phyloP scores from a whole-genome alignment of 2,329 filamentous ascomycete species.

The Fusarium tanahbumbuense region DNA sequence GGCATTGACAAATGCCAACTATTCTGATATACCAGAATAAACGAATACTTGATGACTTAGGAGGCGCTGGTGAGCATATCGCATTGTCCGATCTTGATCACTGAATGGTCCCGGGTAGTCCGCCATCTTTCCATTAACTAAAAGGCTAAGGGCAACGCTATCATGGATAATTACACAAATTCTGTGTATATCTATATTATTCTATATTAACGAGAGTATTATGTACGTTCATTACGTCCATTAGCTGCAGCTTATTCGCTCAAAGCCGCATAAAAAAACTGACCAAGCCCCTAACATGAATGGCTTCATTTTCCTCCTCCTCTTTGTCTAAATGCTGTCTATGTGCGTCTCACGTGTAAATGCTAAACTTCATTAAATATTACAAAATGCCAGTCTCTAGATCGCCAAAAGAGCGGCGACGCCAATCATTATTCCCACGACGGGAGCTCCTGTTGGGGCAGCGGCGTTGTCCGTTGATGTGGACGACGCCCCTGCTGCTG shows the following conservation, averaged over 20 bases:
- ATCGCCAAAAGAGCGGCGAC: constrained; percentile 12
- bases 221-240: background rate
- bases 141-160: background rate
- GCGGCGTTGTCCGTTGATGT: constrained; percentile 13
- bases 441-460: constrained; percentile 1
- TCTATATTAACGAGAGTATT: constrained; percentile 1
- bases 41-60: background rate
- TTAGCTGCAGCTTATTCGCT: background rate
- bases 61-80: background rate
- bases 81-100: background rate
- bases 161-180: background rate
- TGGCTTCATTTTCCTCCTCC: background rate
- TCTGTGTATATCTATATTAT: background rate
- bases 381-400: background rate
- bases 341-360: background rate
- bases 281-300: constrained; percentile 2
- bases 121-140: background rate
- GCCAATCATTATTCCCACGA: constrained; percentile 8
- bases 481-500: constrained; percentile 2
- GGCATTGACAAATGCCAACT: background rate
- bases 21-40: background rate
- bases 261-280: background rate
- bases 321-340: background rate
- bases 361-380: background rate
- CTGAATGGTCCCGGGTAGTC: background rate